Percentiles rank a stretch among this genome's conserved stretches.
These are phyloP conservation scores for Syzygium syzygioides DNA, from an alignment of 441 rosid species.

Conservation along the genomic window DNA sequence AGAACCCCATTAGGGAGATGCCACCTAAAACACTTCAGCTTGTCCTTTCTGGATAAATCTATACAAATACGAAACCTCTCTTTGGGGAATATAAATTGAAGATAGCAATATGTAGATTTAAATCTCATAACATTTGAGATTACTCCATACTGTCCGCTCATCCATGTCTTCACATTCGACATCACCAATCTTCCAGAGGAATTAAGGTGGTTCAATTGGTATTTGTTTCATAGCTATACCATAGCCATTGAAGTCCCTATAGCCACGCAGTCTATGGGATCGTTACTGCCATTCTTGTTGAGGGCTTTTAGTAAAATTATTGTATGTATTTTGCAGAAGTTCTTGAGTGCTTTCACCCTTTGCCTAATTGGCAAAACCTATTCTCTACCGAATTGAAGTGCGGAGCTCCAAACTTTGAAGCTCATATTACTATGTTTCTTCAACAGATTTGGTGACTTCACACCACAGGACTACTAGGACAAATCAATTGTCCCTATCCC, in stretches of 20 bases:
- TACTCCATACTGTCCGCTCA: neutral
- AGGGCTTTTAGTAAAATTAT: neutral
- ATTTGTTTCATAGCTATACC: neutral
- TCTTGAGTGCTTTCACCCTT: neutral
- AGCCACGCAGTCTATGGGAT: neutral
- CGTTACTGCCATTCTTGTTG: neutral
- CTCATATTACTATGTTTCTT: neutral
- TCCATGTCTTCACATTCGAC: neutral
- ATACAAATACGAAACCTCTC: neutral
- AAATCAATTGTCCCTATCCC: neutral
- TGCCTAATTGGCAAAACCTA: neutral
- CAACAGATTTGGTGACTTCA: neutral
- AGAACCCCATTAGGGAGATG: neutral
- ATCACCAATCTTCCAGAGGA: neutral
- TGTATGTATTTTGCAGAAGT: neutral
- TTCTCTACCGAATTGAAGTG: neutral
- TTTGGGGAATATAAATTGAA: neutral
- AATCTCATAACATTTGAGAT: neutral
- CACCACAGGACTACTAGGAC: neutral
- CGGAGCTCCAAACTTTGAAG: neutral
- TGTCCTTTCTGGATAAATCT: neutral
- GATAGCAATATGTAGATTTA: neutral
- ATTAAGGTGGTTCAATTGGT: neutral
- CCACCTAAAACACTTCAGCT: neutral
- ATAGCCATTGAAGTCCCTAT: neutral